Base-by-base conservation (phyloP, 1,139 yeast genomes). In the Nematodospora anomalae region DNA sequence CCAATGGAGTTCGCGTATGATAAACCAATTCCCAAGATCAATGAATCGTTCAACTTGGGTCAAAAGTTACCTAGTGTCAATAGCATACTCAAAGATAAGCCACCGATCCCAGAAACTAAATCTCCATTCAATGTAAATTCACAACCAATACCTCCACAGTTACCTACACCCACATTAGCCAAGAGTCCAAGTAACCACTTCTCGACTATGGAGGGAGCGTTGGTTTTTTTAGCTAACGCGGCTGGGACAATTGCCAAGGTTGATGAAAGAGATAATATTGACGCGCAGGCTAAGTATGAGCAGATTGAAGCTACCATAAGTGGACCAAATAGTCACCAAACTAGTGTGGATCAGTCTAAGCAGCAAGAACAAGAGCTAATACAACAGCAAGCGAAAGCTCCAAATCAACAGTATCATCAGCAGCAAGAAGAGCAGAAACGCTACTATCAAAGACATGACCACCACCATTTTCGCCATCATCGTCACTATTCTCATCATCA, bases 161-260 rank as follows among this genome's bases (percentile, higher is more conserved):
- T 24, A 14, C 31, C 35, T 3, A 27, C 33, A 4, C 26, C 28
- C 18, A 24, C 29, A 31, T 10, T 18, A 12, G 15, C 12, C 24
- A 28, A n/a, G 16, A 29, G 14, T 13, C 13, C n/a, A 5, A 20
- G 36, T 14, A 43, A 45, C 22, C 61, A 58, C 38, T 60, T 62
- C 33, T 57, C 83, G 5, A 76, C 81, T 50, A 67, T 68, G 71
- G 84, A 78, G 50, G 83, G 82, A 9, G 86, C 90, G 0, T 63
- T 84, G 43, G 83, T 79, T 20, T 83, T 80, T 51, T 57, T 84
- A 22, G 90, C 92, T 3, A 80, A 80, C 44, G 86, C 88, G 0
- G 90, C 90, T 0, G 90, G 89, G 0, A 71, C 76, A 4, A 79
- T 82, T 18, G 85, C 89, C 4, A 70, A 74, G 42, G 82, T 83